Evolutionary conservation across 176 grass and related monocot genomes (phyloP), one percentile per base, ranked within the genome.

Genomic region (Ampelocalamus luodianensis): DNA sequence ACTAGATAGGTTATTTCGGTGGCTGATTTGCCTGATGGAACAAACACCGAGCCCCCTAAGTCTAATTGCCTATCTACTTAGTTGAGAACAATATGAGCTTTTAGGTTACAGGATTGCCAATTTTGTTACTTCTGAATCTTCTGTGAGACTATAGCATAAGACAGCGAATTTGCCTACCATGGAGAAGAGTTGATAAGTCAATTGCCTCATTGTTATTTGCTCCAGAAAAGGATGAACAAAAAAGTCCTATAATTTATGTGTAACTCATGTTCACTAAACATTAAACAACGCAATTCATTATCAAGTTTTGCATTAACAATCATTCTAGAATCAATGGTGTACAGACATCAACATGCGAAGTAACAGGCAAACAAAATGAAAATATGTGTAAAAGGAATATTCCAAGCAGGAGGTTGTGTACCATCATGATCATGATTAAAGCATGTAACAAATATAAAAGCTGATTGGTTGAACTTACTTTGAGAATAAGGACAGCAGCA

Each of bases 401-500:
- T 71, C 67, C 17, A 86, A 63, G 51, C 18, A 40, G 26, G 55
- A 32, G 58, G 58, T 61, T 69, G 62, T 69, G 40, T 34, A 27
- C 3, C 20, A 78, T 67, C 56, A 87, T 36, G 12, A 72, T 45
- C 38, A n/a, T 66, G 43, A 56, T 50, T 78, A 42, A 77, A 82
- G 76, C 40, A 73, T 79, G 67, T 40, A 79, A 39, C 20, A 4
- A 56, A 44, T 61, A 65, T n/a, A 73, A 71, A 86, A 72, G 48
- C 23, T 74, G 58, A 62, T 45, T 17, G 59, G 49, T 74, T 83
- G 12, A 66, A 93, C 82, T 87, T 92, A 98, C 96, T 90, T 98
- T 98, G 48, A 98, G 93, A 92, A 98, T 98, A 88, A 98, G 91
- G 54, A 98, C 96, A 74, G 96, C 90, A 70, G 96, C 96, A 93